These are phyloP conservation scores for Apiospora koreana DNA, from an alignment of 2,329 filamentous ascomycete genomes.

Conservation along the genomic window DNA sequence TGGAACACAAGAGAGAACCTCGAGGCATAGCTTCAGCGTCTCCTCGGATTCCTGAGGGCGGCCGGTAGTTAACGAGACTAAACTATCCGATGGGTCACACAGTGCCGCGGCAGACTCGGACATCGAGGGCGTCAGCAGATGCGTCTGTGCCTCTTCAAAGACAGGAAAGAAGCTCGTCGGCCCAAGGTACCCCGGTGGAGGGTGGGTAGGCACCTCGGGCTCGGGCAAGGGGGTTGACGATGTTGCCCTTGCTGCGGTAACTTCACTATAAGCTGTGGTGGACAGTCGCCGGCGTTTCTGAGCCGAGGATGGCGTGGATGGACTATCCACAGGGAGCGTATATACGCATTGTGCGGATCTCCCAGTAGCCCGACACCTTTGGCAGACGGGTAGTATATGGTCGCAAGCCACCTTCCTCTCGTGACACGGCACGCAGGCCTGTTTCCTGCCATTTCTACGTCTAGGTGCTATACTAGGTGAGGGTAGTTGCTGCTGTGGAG, in stretches of 20 bases:
- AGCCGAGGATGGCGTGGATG: neutral
- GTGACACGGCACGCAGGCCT: slow-evolving; percentile 17
- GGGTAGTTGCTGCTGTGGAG: neutral
- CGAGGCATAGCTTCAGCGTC: neutral
- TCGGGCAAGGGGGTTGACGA: neutral
- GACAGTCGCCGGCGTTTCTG: neutral
- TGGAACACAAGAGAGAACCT: neutral
- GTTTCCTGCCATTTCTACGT: slow-evolving; percentile 15
- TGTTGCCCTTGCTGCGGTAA: neutral
- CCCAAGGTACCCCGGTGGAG: slow-evolving; percentile 14
- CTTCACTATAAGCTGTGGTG: neutral
- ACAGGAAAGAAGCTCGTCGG: slow-evolving; percentile 33
- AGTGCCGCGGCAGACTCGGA: neutral
- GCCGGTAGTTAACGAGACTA: neutral
- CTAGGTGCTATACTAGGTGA: neutral
- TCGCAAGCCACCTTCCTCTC: slow-evolving; percentile 18
- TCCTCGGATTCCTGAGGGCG: neutral
- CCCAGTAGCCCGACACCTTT: slow-evolving; percentile 13
- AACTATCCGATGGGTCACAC: neutral
- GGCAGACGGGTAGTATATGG: slow-evolving; percentile 15
- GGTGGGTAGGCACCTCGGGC: neutral
- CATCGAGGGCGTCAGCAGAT: slow-evolving; percentile 15
- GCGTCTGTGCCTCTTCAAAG: slow-evolving; percentile 35
- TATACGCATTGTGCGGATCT: slow-evolving; percentile 14
- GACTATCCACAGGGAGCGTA: neutral